Conservation (phyloP, 2,329 filamentous ascomycete genomes). For the Aspergillus clavatus region DNA sequence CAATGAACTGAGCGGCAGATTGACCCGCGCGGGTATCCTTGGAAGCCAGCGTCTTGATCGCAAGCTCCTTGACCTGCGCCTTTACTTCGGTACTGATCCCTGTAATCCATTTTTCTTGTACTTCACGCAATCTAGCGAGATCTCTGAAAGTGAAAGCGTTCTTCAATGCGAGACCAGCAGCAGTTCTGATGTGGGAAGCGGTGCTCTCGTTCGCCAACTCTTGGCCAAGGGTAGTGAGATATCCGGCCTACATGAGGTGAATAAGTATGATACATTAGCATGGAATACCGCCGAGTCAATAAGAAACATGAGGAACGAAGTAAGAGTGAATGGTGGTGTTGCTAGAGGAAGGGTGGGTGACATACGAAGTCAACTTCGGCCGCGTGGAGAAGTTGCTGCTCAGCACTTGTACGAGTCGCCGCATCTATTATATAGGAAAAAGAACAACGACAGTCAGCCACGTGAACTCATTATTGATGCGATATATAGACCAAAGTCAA, state of each 20-base stretch:
- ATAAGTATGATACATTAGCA: constrained; percentile 23
- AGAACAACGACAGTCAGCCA: constrained; percentile 29
- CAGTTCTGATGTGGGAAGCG: constrained; percentile 78
- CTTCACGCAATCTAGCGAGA: constrained; percentile 75
- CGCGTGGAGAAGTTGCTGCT: constrained; percentile 89
- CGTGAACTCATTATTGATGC: constrained; percentile 13
- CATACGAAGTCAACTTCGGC: constrained; percentile 93
- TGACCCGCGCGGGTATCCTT: constrained; percentile 76
- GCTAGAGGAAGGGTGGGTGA: constrained; percentile 23
- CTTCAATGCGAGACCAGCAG: constrained; percentile 93
- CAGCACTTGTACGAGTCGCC: constrained; percentile 79
- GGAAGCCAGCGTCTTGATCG: constrained; percentile 81
- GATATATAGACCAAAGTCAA: neutral
- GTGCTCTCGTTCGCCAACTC: constrained; percentile 89
- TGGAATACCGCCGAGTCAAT: too few relatives aligned
- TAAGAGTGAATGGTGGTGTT: neutral
- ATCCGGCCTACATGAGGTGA: constrained; percentile 64
- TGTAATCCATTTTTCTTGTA: constrained; percentile 89
- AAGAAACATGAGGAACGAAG: too few relatives aligned
- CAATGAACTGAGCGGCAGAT: constrained; percentile 90
- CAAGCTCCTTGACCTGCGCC: constrained; percentile 78
- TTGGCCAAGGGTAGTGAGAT: constrained; percentile 86
- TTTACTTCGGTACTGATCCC: constrained; percentile 78
- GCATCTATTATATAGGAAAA: constrained; percentile 65
- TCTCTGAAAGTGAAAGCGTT: constrained; percentile 97